Conservation (phyloP, 2,329 filamentous ascomycete species). For the Cladophialophora chaetospira region DNA sequence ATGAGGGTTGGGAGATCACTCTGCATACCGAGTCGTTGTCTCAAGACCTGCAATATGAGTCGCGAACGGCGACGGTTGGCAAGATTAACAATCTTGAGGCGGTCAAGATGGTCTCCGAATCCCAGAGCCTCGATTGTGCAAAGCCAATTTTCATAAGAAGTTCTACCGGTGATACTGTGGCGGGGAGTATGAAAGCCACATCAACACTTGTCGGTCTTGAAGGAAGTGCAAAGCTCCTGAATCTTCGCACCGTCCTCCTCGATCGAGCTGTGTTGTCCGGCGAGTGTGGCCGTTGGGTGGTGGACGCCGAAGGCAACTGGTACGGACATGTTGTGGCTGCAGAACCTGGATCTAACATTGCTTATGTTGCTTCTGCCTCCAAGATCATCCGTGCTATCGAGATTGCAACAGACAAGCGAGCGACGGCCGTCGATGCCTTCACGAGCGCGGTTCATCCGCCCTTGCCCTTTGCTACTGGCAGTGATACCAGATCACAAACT, state of each 20-base stretch:
- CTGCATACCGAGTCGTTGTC: not conserved
- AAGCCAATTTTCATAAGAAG: not conserved
- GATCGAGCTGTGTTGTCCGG: not conserved
- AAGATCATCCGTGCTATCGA: not conserved
- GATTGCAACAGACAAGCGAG: no score
- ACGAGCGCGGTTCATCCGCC: no score
- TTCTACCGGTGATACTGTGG: not conserved
- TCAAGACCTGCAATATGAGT: no score
- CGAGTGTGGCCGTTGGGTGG: conserved; percentile 5
- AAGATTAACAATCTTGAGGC: no score
- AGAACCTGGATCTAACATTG: not conserved
- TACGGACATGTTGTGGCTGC: conserved; percentile 10
- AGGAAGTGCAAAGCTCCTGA: not conserved
- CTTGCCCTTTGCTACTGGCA: no score
- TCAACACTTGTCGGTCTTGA: not conserved
- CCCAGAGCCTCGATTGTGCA: not conserved
- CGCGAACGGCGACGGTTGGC: no score
- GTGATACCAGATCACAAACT: no score
- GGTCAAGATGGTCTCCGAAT: no score
- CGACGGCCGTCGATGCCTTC: no score
- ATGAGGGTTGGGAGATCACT: not conserved
- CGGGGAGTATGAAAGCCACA: not conserved
- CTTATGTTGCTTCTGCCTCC: conserved; percentile 1
- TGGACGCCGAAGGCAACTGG: conserved; percentile 5
- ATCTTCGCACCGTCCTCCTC: not conserved